These are phyloP conservation scores for Adiantum capillusveneris DNA, from an alignment of 75 land plant genomes.

Conservation along the genomic window DNA sequence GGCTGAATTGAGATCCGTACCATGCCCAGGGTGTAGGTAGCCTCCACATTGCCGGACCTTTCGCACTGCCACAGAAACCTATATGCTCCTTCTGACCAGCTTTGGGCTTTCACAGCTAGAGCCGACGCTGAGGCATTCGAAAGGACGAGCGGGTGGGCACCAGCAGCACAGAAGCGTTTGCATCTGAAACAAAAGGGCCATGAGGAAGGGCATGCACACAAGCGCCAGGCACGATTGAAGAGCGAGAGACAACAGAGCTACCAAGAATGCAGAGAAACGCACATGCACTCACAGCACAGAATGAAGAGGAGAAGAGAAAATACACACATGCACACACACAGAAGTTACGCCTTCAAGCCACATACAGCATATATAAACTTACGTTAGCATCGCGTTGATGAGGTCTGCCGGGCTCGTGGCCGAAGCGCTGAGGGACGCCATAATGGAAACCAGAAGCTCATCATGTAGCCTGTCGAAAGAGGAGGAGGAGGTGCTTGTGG, in stretches of 20 bases:
- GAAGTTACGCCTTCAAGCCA: too few species aligned
- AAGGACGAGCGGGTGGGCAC: constrained; percentile 39
- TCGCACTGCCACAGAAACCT: constrained; percentile 47
- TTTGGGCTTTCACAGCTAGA: constrained; percentile 34
- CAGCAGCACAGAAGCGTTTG: constrained; percentile 15
- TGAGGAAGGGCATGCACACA: background rate
- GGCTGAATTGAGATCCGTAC: constrained; percentile 15
- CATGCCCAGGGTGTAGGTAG: constrained; percentile 61
- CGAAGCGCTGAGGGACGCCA: constrained; percentile 31
- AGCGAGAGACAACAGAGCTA: background rate
- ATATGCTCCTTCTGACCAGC: constrained; percentile 59
- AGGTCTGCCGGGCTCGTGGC: constrained; percentile 44
- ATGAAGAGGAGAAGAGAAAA: background rate
- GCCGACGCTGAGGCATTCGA: constrained; percentile 16
- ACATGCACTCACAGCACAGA: too few species aligned
- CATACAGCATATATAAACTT: too few species aligned
- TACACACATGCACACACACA: too few species aligned
- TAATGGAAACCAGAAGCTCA: constrained; percentile 42
- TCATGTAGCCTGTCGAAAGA: constrained; percentile 44
- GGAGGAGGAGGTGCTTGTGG: background rate
- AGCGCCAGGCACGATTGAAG: background rate
- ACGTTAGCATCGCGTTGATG: constrained; percentile 36
- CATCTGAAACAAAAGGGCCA: background rate
- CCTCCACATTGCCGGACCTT: constrained; percentile 49
- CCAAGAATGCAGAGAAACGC: background rate